Evolutionary conservation across 2,329 filamentous ascomycete species (phyloP).

Genomic region (Sclerotinia glacialis): DNA sequence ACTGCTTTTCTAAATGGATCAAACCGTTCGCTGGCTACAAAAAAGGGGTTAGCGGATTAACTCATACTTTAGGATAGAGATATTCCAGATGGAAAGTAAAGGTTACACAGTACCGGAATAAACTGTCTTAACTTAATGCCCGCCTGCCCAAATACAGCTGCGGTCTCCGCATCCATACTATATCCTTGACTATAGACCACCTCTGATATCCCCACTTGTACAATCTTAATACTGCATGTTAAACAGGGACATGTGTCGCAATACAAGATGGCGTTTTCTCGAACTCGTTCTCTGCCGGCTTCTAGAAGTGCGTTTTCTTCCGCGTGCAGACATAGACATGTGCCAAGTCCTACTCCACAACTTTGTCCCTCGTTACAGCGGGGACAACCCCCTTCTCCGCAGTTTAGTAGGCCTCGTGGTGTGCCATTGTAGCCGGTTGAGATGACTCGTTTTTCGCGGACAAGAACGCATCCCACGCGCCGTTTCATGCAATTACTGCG

Average conservation of each 20-base stretch:
- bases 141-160: conserved; percentile 76
- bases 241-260: conserved; percentile 96
- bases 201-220: conserved; percentile 91
- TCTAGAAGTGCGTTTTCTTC: conserved; percentile 97
- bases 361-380: conserved; percentile 77
- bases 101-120: conserved; percentile 63
- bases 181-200: conserved; percentile 94
- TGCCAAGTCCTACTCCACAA: conserved; percentile 71
- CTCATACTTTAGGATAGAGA: background rate
- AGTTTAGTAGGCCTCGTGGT: conserved; percentile 84
- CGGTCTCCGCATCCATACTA: conserved; percentile 86
- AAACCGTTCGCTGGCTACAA: conserved; percentile 60
- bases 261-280: conserved; percentile 79
- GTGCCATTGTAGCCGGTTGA: conserved; percentile 98
- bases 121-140: conserved; percentile 87
- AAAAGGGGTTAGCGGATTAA: conserved; percentile 12
- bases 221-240: conserved; percentile 98
- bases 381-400: conserved; percentile 84
- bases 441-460: conserved; percentile 81
- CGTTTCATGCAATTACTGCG: conserved; percentile 98
- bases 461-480: conserved; percentile 89
- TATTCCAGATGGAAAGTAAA: conserved; percentile 11
- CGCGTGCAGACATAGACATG: conserved; percentile 94
- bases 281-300: conserved; percentile 85
- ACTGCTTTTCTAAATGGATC: conserved; percentile 56